These are phyloP conservation scores for Paramarasmius palmivorus DNA, from an alignment of 1,284 basidiomycete species.

Conservation along the genomic window DNA sequence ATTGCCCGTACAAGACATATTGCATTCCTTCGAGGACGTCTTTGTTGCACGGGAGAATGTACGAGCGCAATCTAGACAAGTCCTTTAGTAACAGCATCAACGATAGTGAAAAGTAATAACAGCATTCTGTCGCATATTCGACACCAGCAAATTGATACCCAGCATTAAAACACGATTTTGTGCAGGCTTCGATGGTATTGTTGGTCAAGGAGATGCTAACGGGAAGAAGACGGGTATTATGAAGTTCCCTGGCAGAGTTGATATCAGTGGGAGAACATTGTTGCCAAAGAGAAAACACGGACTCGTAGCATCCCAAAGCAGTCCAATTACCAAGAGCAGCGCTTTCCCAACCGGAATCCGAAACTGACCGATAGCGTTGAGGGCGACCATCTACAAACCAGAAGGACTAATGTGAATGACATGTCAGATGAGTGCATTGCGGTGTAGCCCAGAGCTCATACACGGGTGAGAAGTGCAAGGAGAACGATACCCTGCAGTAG, in stretches of 20 bases:
- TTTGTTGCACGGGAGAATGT: conserved; percentile 46
- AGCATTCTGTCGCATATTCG: conserved; percentile 40
- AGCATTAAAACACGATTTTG: conserved; percentile 57
- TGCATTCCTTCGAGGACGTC: conserved; percentile 50
- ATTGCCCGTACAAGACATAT: conserved; percentile 45
- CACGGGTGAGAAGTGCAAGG: too few relatives aligned
- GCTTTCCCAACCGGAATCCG: too few relatives aligned
- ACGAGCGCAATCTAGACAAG: conserved; percentile 50
- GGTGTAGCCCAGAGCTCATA: too few relatives aligned
- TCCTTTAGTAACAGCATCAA: not conserved
- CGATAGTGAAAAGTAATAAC: conserved; percentile 28
- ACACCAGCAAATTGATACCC: conserved; percentile 46
- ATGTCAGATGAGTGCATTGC: too few relatives aligned
- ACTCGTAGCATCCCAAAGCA: conserved; percentile 68
- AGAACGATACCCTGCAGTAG: too few relatives aligned
- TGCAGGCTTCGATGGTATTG: conserved; percentile 61
- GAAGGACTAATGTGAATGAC: too few relatives aligned
- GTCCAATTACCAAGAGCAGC: conserved; percentile 49
- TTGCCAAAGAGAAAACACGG: conserved; percentile 22
- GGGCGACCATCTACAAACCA: too few relatives aligned
- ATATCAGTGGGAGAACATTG: conserved; percentile 15
- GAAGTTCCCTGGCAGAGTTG: conserved; percentile 46
- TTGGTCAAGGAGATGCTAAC: conserved; percentile 40
- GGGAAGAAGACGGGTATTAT: conserved; percentile 48
- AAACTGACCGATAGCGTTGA: too few relatives aligned